Evolutionary conservation across 116 monocot species (phyloP), one percentile per base, ranked within the genome.

Genomic region (Dioscorea cayenensis): DNA sequence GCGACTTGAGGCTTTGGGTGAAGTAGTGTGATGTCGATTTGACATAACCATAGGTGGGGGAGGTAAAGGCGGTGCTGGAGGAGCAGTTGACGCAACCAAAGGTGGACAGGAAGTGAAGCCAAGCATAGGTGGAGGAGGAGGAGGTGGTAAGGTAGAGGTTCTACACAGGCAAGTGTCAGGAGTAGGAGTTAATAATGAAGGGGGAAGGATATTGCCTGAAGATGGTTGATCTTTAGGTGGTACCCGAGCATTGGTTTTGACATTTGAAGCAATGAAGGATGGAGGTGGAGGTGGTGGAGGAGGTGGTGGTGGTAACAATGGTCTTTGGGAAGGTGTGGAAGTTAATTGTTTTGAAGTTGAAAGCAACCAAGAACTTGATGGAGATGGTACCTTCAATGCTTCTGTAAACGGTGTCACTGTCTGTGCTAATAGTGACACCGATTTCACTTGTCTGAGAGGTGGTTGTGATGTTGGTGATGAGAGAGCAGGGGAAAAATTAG

Each of bases 401-500:
- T 55, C 19, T 2, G 16, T n/a, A 5, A 55, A 16, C 17, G 55
- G 55, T 55, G 4, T 58, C 14, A 27, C 28, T 37, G n/a, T 9
- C 25, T 60, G 58, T 17, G 18, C 38, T 14, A 36, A 9, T 55
- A 63, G 35, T 38, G 64, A 59, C 60, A 69, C 14, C 69, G 49
- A 32, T 20, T 27, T 62, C 23, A 0, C 6, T 6, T 1, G 62
- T 12, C 22, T 62, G 23, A 58, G 63, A 22, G 71, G 55, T 21
- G 80, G 60, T 19, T 49, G 72, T 50, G 73, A 27, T 20, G 28
- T 28, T 27, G 77, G 70, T 29, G 25, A 49, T 51, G 77, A 18
- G 60, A 62, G 27, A 71, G 68, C 7, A 66, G 72, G 43, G 78
- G 68, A 38, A 72, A 36, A 49, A 59, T 36, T 38, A 75, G 22